A percentile compares a stretch with the other conserved stretches of the same genome.
These are phyloP conservation scores for Beauveria brongniartii DNA, from an alignment of 2,329 filamentous ascomycete genomes.

Conservation along the genomic window DNA sequence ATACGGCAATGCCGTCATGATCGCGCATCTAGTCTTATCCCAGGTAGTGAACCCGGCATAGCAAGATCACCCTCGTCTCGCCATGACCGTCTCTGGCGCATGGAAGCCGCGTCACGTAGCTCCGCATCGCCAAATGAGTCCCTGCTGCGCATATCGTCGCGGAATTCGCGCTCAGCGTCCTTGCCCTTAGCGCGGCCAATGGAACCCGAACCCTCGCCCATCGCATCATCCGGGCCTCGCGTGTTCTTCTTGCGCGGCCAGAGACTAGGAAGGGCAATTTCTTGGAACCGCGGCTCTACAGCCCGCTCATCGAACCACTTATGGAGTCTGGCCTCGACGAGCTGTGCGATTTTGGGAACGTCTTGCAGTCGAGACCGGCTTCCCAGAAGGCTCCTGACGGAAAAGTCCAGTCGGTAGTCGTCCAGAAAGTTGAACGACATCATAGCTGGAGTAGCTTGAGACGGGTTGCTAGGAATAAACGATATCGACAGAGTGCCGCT, in stretches of 20 bases:
- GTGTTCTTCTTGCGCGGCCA: conserved; percentile 84
- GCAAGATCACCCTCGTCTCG: conserved; percentile 31
- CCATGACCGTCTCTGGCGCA: conserved; percentile 32
- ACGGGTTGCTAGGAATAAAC: conserved; percentile 71
- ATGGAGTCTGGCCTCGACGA: conserved; percentile 72
- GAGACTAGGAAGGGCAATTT: conserved; percentile 72
- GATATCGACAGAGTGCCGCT: conserved; percentile 91
- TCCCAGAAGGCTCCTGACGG: conserved; percentile 70
- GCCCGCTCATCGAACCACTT: conserved; percentile 83
- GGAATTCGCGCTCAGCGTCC: conserved; percentile 41
- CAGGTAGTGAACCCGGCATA: conserved; percentile 41
- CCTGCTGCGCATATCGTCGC: conserved; percentile 42
- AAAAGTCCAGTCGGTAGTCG: conserved; percentile 78
- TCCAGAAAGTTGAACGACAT: conserved; percentile 92
- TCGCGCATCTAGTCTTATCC: conserved; percentile 24
- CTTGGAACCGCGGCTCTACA: conserved; percentile 79
- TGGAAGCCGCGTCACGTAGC: conserved; percentile 27
- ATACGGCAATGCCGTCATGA: neutral
- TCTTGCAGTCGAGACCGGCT: conserved; percentile 74
- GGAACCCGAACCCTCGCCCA: conserved; percentile 37
- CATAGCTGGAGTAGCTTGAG: conserved; percentile 68
- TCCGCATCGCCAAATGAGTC: conserved; percentile 35
- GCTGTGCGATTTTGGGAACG: conserved; percentile 79
- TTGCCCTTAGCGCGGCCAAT: conserved; percentile 46
- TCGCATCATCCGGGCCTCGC: conserved; percentile 57